These are phyloP conservation scores for Knoxia roxburghii DNA, from an alignment of 257 asterid species.

Conservation along the genomic window DNA sequence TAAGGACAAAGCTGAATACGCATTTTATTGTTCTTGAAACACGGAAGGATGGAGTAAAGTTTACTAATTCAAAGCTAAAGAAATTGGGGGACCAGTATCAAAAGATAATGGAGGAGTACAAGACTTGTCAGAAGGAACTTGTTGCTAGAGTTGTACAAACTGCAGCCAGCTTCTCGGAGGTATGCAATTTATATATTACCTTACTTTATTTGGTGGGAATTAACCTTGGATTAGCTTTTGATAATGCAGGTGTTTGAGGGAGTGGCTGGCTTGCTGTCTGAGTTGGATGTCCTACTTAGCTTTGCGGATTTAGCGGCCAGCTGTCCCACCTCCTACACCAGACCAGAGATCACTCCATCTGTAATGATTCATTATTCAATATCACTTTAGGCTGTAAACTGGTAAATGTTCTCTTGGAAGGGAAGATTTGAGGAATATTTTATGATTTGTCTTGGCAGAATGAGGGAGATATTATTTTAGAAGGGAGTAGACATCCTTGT, in stretches of 20 bases:
- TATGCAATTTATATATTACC: slow-evolving; percentile 19
- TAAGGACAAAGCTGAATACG: slow-evolving; percentile 84
- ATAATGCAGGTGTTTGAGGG: slow-evolving; percentile 68
- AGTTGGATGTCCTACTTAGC: slow-evolving; percentile 90
- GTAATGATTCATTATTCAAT: slow-evolving; percentile 35
- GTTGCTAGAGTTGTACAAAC: slow-evolving; percentile 88
- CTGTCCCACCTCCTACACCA: slow-evolving; percentile 77
- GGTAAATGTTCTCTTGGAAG: slow-evolving; percentile 4
- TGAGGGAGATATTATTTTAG: slow-evolving; percentile 74
- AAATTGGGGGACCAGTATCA: slow-evolving; percentile 78
- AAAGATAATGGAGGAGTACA: slow-evolving; percentile 82
- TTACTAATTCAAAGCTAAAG: slow-evolving; percentile 84
- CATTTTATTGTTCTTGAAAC: slow-evolving; percentile 90
- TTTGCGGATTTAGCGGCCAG: slow-evolving; percentile 94
- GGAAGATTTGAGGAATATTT: slow-evolving; percentile 17
- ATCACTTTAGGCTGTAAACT: slow-evolving; percentile 3
- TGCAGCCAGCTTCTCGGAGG: slow-evolving; percentile 82
- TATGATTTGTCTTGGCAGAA: slow-evolving; percentile 43
- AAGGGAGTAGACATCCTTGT: slow-evolving; percentile 98
- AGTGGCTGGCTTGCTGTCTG: slow-evolving; percentile 71
- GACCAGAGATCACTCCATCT: slow-evolving; percentile 71
- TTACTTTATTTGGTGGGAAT: slow-evolving; percentile 5
- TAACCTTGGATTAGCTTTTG: slow-evolving; percentile 14
- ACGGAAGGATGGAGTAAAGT: slow-evolving; percentile 94
- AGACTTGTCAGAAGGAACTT: slow-evolving; percentile 85